Conservation (phyloP, 2,329 filamentous ascomycete species). For the Aspergillus fischeri region DNA sequence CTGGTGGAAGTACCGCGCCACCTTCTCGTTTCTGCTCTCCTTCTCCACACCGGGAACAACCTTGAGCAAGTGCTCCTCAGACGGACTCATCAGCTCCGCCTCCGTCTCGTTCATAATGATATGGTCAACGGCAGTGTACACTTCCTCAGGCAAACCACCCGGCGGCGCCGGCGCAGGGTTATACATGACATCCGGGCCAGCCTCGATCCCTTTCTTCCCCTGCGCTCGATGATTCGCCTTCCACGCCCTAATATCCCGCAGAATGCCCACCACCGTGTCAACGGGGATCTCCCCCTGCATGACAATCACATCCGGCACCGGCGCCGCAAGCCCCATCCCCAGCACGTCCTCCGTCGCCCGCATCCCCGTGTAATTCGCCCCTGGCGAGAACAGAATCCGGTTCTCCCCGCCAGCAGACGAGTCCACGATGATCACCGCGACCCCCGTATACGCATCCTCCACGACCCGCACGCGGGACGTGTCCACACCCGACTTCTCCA, state of each 20-base stretch:
- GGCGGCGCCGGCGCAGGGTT: slow-evolving; percentile 88
- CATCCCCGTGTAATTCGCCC: slow-evolving; percentile 59
- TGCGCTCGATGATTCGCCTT: slow-evolving; percentile 44
- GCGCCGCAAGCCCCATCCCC: slow-evolving; percentile 31
- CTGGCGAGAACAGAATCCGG: slow-evolving; percentile 68
- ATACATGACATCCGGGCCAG: slow-evolving; percentile 62
- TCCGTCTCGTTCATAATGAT: slow-evolving; percentile 90
- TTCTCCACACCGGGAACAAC: slow-evolving; percentile 30
- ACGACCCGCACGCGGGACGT: slow-evolving; percentile 50
- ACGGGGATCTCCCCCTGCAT: slow-evolving; percentile 76
- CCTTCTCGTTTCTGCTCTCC: slow-evolving; percentile 50
- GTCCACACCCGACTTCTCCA: slow-evolving; percentile 61
- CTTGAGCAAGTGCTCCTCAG: slow-evolving; percentile 29
- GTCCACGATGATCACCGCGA: slow-evolving; percentile 74
- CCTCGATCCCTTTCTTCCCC: slow-evolving; percentile 30
- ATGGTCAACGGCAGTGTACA: slow-evolving; percentile 67
- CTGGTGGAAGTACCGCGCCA: slow-evolving; percentile 59
- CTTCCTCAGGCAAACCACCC: slow-evolving; percentile 60
- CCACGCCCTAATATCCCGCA: slow-evolving; percentile 37
- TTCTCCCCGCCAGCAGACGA: slow-evolving; percentile 66
- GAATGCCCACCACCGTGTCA: slow-evolving; percentile 59
- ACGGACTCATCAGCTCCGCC: slow-evolving; percentile 66
- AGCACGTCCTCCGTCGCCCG: slow-evolving; percentile 38
- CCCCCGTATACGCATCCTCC: slow-evolving; percentile 56
- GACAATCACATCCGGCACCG: slow-evolving; percentile 60